Evolutionary conservation across 305 asterid genomes (phyloP), one percentile per base, ranked within the genome.

Genomic region (Fraxinus sp.): DNA sequence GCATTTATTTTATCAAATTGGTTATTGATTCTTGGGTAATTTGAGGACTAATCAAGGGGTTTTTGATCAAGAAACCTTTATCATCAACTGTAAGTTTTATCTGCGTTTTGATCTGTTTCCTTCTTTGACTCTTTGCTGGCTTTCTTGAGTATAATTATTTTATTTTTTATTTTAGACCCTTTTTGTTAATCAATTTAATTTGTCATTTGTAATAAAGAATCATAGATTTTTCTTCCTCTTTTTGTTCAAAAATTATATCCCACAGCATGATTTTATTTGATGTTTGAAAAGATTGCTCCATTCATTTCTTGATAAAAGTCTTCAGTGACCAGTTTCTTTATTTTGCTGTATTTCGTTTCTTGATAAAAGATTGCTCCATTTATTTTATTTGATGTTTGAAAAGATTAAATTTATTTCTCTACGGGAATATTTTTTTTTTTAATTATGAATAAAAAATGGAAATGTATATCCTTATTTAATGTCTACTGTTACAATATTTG

Each of bases 11-110:
- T 79, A 81, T 74, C 79, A 57, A 78, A 80, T 77, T 80, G 80
- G 82, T 76, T 79, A 79, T 88, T 84, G 84, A 20, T 77, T 73
- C 18, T 79, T 72, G 83, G 88, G 73, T 74, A 81, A 76, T 22
- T 81, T 81, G 5, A 49, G 87, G 81, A 46, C 37, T 74, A 32
- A 70, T 30, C 35, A 24, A 6, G 35, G 16, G 35, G 35, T 10
- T 24, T 66, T 66, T 89, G 88, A 87, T 89, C 86, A 55, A 70
- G 82, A 24, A 72, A 64, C 59, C 41, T 9, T 70, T 26, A 68
- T 13, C 4, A 22, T 33, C n/a, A 36, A 26, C 78, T 28, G 32
- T 83, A 73, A 59, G 71, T 78, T 55, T 49, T 55, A 59, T 46
- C 14, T 78, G 79, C 74, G 78, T 78, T 77, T 86, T 88, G 80